phyloP scores from a whole-genome alignment of 202 grass and related monocot genomes.

The Carex arenaria region DNA sequence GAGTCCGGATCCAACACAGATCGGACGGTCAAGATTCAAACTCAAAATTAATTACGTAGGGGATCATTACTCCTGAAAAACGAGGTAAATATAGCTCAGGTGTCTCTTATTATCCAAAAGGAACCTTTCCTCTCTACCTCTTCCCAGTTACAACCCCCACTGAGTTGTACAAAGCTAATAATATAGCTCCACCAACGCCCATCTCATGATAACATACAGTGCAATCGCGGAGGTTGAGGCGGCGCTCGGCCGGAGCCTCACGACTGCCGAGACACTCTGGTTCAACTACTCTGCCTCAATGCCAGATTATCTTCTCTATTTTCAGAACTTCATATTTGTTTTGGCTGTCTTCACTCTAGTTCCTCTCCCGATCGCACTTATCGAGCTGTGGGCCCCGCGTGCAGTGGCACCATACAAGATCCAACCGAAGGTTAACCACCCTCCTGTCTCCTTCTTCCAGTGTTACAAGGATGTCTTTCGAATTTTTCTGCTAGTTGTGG shows the following conservation, averaged over 20 bases:
- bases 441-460: slow-evolving; percentile 37
- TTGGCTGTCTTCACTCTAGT: slow-evolving; percentile 65
- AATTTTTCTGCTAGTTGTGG: slow-evolving; percentile 65
- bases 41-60: too few species aligned
- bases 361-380: slow-evolving; percentile 72
- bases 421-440: slow-evolving; percentile 65
- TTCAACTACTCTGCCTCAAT: slow-evolving; percentile 51
- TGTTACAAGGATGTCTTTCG: slow-evolving; percentile 76
- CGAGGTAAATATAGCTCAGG: too few species aligned
- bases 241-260: slow-evolving; percentile 62
- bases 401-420: slow-evolving; percentile 59
- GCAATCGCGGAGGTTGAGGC: slow-evolving; percentile 65
- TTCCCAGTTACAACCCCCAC: not conserved
- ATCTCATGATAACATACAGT: slow-evolving; percentile 73
- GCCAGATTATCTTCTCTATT: slow-evolving; percentile 64
- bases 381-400: slow-evolving; percentile 58
- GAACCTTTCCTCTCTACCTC: too few species aligned
- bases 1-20: too few species aligned
- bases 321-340: slow-evolving; percentile 71
- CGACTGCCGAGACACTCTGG: slow-evolving; percentile 52
- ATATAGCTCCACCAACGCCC: not conserved
- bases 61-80: too few species aligned
- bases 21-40: too few species aligned
- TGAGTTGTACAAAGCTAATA: not conserved
- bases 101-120: too few species aligned